phyloP scores from a whole-genome alignment of 495 filamentous ascomycete species.

The Cairneyella variabilis region DNA sequence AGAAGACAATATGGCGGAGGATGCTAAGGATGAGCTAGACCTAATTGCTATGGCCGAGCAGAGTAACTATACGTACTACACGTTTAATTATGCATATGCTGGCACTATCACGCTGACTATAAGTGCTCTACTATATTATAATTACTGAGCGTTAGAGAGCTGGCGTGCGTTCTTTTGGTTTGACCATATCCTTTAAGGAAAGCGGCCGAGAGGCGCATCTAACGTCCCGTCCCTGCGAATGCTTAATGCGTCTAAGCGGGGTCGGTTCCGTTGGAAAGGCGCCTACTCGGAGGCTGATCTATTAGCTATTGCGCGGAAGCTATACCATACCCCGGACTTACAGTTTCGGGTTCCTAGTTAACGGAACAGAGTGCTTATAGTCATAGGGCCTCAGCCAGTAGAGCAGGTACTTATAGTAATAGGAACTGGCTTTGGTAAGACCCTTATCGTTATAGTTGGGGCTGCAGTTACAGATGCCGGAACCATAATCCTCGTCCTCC shows the following conservation, averaged over 20 bases:
- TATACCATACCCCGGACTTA: too few relatives aligned
- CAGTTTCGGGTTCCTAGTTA: too few relatives aligned
- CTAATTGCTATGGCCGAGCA: too few relatives aligned
- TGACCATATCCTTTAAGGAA: constrained; percentile 13
- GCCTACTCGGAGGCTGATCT: constrained; percentile 6
- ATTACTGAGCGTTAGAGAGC: constrained; percentile 4
- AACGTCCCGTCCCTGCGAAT: not conserved
- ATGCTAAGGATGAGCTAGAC: not conserved
- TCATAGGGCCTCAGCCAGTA: constrained; percentile 7
- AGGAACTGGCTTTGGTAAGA: too few relatives aligned
- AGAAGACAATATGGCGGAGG: not conserved
- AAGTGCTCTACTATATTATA: not conserved
- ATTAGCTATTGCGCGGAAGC: constrained; percentile 3
- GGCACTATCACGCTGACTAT: constrained; percentile 3
- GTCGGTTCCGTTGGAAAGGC: not conserved
- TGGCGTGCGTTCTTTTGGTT: constrained; percentile 9
- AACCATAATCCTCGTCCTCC: too few relatives aligned
- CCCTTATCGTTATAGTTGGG: not conserved
- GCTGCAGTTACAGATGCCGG: too few relatives aligned
- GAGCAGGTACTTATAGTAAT: constrained; percentile 9
- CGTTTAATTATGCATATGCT: constrained; percentile 14
- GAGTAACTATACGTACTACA: constrained; percentile 5
- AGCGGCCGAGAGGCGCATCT: not conserved
- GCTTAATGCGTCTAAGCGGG: constrained; percentile 1
- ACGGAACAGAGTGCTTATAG: constrained; percentile 5